phyloP scores from a whole-genome alignment of 2,329 filamentous ascomycete genomes.

The Scedosporium dehoogii region DNA sequence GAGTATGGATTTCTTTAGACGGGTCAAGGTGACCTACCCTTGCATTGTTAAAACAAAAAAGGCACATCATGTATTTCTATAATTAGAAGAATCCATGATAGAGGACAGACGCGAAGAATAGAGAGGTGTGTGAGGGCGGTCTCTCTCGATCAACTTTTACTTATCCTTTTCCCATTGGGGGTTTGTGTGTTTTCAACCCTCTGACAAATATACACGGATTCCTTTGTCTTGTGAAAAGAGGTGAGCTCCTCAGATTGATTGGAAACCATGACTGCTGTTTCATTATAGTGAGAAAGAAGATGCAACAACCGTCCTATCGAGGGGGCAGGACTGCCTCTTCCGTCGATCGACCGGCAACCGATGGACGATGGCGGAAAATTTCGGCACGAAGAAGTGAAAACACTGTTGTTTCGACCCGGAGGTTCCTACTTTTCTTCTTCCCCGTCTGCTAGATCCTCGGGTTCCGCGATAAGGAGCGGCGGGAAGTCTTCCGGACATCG shows the following conservation, averaged over 20 bases:
- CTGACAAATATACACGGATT: not conserved
- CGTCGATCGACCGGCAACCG: no score
- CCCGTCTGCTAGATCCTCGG: not conserved
- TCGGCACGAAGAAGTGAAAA: not conserved
- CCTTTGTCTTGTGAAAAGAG: slow-evolving; percentile 4
- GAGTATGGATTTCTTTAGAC: slow-evolving; percentile 7
- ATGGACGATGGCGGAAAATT: no score
- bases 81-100: slow-evolving; percentile 8
- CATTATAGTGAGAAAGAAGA: not conserved
- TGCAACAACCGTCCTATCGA: not conserved
- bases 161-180: slow-evolving; percentile 7
- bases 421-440: not conserved
- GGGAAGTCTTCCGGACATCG: slow-evolving; percentile 35
- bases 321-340: no score
- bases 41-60: slow-evolving; percentile 2
- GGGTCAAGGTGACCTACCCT: slow-evolving; percentile 2
- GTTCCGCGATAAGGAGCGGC: slow-evolving; percentile 22
- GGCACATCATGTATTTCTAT: slow-evolving; percentile 8
- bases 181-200: not conserved
- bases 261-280: not conserved
- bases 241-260: slow-evolving; percentile 1
- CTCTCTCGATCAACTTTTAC: slow-evolving; percentile 2
- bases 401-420: not conserved
- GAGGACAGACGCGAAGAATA: slow-evolving; percentile 8
- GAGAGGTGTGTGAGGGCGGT: slow-evolving; percentile 4